These are phyloP conservation scores for Physocladia obscura DNA, from an alignment of 192 early-diverging fungal genomes.

Conservation along the genomic window DNA sequence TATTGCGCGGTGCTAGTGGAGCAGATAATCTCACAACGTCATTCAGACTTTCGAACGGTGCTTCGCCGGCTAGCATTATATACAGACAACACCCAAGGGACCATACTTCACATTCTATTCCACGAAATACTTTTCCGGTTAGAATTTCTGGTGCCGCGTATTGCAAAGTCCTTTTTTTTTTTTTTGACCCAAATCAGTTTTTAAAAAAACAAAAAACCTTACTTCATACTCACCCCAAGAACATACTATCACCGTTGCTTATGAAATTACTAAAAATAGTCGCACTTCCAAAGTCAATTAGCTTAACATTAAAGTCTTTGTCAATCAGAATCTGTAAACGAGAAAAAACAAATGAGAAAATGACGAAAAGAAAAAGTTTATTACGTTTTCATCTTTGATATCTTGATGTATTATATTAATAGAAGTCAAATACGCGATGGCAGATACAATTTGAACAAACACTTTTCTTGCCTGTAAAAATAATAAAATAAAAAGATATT, in stretches of 20 bases:
- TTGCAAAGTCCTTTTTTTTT: conserved; percentile 38
- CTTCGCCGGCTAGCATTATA: conserved; percentile 55
- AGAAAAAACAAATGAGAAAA: neutral
- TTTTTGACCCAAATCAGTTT: too few relatives aligned
- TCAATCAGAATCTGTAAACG: conserved; percentile 44
- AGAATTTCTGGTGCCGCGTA: conserved; percentile 61
- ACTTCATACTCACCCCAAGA: conserved; percentile 2
- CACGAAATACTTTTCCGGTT: conserved; percentile 45
- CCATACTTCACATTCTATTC: conserved; percentile 59
- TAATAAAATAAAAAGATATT: neutral
- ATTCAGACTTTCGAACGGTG: conserved; percentile 41
- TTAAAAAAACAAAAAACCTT: too few relatives aligned
- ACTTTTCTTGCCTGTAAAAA: conserved; percentile 56
- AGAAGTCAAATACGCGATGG: conserved; percentile 63
- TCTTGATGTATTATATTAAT: conserved; percentile 74
- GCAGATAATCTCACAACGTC: conserved; percentile 18
- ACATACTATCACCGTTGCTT: conserved; percentile 52
- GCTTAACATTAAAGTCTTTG: conserved; percentile 45
- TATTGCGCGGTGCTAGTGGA: conserved; percentile 19
- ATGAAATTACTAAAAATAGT: conserved; percentile 37
- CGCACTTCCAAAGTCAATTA: conserved; percentile 71
- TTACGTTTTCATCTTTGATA: conserved; percentile 73
- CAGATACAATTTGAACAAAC: conserved; percentile 68
- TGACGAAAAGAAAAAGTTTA: neutral
- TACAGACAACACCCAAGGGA: conserved; percentile 57